These are phyloP conservation scores for Phaseolus coccineus DNA, from an alignment of 331 rosid genomes.

Conservation along the genomic window DNA sequence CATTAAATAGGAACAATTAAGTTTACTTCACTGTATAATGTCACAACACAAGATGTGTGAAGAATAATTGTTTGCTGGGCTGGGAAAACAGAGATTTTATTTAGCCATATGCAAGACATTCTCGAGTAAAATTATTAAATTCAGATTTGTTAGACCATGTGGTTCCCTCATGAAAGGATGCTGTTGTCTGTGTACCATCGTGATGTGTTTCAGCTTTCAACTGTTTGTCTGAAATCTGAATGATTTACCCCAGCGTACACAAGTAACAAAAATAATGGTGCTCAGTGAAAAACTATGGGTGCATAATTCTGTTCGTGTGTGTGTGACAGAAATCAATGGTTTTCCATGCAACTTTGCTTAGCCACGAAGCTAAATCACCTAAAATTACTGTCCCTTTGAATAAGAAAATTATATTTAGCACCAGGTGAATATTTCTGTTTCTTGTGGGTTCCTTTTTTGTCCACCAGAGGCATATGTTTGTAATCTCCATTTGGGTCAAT, in stretches of 20 bases:
- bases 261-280: constrained; percentile 16
- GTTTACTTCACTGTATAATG: background rate
- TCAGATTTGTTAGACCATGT: background rate
- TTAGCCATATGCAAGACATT: constrained; percentile 13
- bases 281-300: background rate
- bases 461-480: background rate
- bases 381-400: background rate
- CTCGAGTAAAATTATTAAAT: constrained; percentile 12
- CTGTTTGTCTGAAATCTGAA: constrained; percentile 30
- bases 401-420: background rate
- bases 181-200: constrained; percentile 1
- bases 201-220: constrained; percentile 8
- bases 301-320: background rate
- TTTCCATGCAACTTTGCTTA: constrained; percentile 17
- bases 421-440: background rate
- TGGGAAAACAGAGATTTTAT: background rate
- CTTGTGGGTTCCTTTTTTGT: background rate
- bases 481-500: background rate
- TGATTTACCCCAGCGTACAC: constrained; percentile 6
- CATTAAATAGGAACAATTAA: constrained; percentile 5
- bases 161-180: constrained; percentile 26
- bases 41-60: constrained; percentile 38
- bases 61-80: constrained; percentile 29
- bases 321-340: constrained; percentile 19
- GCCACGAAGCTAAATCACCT: constrained; percentile 2